Evolutionary conservation across 768 basidiomycete species (phyloP), one percentile per base, ranked within the genome.

Genomic region (Cystobasidium ongulense): DNA sequence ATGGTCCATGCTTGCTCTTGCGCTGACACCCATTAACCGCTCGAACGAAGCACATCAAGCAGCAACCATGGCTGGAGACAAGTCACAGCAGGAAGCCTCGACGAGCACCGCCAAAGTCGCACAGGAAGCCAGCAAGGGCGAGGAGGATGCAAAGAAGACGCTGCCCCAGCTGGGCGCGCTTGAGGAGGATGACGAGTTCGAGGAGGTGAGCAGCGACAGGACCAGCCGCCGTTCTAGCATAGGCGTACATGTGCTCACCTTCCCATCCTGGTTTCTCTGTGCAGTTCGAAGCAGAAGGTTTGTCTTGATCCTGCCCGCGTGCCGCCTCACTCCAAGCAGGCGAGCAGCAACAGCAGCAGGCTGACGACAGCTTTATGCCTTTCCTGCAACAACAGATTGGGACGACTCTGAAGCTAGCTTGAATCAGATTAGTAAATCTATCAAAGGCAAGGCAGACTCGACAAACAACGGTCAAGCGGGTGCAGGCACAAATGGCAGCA

Each of bases 401-500:
- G 71, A 78, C 36, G 68, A 71, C 25, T 33, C 29, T 13, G 68
- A 71, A 43, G 33, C 68, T n/a, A 54, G 46, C 21, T 25, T 71
- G 21, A 27, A 46, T 10, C 68, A 71, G 38, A 54, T 71, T 15
- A 61, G 25, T 35, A 71, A 53, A 59, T 31, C 52, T 27, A 71
- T 54, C 31, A 71, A 71, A 43, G 68, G 68, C 33, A 61, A 54
- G 39, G n/a, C 36, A 31, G 68, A 71, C 33, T n/a, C 52, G 5
- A 10, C 35, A n/a, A 25, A 39, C 27, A 76, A 75, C 23, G 77
- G 72, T 65, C 76, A 68, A 74, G 75, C 53, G 76, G 91, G 79
- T 82, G 92, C 54, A 87, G 77, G 46, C 66, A 86, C 50, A 21
- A 59, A 59, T 31, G 57, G 89, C 1, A 87, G 85, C 50, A 90